Conservation (phyloP, 2,329 filamentous ascomycete genomes). For the Fusarium sp. region DNA sequence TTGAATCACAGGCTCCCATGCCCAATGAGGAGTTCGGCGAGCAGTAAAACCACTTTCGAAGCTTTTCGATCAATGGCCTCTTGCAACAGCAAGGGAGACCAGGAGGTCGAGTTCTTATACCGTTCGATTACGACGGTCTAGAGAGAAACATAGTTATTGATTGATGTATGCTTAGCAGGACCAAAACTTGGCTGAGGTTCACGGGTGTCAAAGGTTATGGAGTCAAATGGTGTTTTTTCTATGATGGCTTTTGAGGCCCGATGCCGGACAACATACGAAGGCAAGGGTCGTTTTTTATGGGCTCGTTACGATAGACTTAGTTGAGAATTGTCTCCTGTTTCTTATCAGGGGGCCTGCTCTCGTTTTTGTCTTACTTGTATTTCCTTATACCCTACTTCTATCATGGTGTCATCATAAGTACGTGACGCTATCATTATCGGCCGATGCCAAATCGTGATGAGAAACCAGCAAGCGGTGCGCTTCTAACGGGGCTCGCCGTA, state of each 20-base stretch:
- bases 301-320: constrained; percentile 3
- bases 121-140: neutral
- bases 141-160: neutral
- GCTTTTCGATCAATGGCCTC: neutral
- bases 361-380: neutral
- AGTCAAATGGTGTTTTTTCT: constrained; percentile 38
- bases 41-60: neutral
- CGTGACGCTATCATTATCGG: constrained; percentile 44
- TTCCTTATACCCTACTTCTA: neutral
- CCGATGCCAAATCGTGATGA: constrained; percentile 79
- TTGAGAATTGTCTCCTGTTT: constrained; percentile 1
- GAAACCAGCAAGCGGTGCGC: constrained; percentile 75
- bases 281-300: neutral
- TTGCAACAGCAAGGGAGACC: neutral
- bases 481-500: constrained; percentile 67
- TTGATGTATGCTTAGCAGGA: neutral
- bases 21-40: constrained; percentile 60
- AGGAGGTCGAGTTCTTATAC: neutral
- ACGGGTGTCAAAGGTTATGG: constrained; percentile 36
- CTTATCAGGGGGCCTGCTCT: neutral
- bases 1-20: constrained; percentile 54
- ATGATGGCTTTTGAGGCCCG: neutral
- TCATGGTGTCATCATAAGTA: constrained; percentile 9
- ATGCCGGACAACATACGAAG: neutral
- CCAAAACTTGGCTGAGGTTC: constrained; percentile 14